phyloP scores from a whole-genome alignment of 2,329 filamentous ascomycete species.

The Orbilia ellipsospora region DNA sequence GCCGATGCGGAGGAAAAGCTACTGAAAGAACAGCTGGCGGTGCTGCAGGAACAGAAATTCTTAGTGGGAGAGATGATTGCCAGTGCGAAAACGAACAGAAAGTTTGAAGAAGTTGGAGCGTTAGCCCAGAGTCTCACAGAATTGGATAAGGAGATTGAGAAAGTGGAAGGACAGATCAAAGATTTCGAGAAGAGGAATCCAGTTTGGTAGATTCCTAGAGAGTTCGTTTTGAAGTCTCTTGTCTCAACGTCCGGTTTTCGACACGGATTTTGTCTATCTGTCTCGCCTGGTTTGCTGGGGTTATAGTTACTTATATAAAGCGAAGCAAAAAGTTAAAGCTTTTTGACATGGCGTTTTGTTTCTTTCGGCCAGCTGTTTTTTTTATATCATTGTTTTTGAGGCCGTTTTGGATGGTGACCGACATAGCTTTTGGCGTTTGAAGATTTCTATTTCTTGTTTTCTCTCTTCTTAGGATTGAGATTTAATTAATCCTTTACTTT shows the following conservation, averaged over 20 bases:
- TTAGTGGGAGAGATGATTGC: conserved; percentile 87
- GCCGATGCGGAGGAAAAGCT: conserved; percentile 87
- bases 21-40: conserved; percentile 79
- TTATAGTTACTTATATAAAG: conserved; percentile 12
- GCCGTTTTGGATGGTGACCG: conserved; percentile 13
- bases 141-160: conserved; percentile 79
- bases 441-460: background rate
- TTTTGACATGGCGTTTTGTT: conserved; percentile 12
- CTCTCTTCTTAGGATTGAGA: background rate
- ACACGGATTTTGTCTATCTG: background rate
- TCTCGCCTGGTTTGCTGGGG: background rate
- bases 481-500: background rate
- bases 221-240: background rate
- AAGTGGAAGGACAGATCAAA: conserved; percentile 72
- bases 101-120: conserved; percentile 87
- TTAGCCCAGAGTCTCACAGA: conserved; percentile 84
- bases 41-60: conserved; percentile 91
- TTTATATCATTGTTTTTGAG: background rate
- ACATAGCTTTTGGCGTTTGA: conserved; percentile 51
- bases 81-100: conserved; percentile 77
- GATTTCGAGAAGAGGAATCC: conserved; percentile 68
- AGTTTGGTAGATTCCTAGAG: conserved; percentile 19
- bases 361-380: background rate
- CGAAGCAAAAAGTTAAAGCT: background rate
- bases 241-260: background rate